A percentile compares a stretch with the other conserved stretches of the same genome.
Conservation (phyloP, 1,284 basidiomycete genomes). For the Bondarzewia mesenterica region DNA sequence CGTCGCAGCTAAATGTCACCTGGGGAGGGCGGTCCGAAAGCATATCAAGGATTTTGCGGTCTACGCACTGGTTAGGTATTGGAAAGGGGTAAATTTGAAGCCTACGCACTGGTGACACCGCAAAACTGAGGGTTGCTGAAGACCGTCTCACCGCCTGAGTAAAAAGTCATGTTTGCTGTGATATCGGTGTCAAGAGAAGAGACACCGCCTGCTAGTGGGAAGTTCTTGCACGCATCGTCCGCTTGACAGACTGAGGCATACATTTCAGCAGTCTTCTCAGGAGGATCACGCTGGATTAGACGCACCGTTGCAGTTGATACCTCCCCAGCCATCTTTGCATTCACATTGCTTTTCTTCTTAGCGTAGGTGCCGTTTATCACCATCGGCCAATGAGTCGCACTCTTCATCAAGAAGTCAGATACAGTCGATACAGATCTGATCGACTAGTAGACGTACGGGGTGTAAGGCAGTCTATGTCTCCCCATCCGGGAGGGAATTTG, state of each 20-base stretch:
- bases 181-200: constrained; percentile 32
- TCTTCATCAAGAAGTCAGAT: too few relatives aligned
- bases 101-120: constrained; percentile 83
- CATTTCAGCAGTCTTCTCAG: background rate
- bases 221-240: constrained; percentile 70
- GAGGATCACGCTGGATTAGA: background rate
- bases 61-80: constrained; percentile 38
- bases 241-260: constrained; percentile 68
- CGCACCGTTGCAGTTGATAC: constrained; percentile 93
- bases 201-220: constrained; percentile 58
- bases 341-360: constrained; percentile 73
- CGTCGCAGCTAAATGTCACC: constrained; percentile 89
- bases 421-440: too few relatives aligned
- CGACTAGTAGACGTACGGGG: constrained; percentile 61
- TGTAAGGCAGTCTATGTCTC: constrained; percentile 81
- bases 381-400: constrained; percentile 89
- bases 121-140: constrained; percentile 96
- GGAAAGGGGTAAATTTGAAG: background rate
- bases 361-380: constrained; percentile 75
- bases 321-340: constrained; percentile 91
- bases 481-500: constrained; percentile 85
- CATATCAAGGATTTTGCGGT: constrained; percentile 86
- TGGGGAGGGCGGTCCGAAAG: too few relatives aligned
- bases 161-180: constrained; percentile 90
- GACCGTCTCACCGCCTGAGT: constrained; percentile 86